These are phyloP conservation scores for Suillus cothurnatus DNA, from an alignment of 768 basidiomycete species.

Conservation along the genomic window DNA sequence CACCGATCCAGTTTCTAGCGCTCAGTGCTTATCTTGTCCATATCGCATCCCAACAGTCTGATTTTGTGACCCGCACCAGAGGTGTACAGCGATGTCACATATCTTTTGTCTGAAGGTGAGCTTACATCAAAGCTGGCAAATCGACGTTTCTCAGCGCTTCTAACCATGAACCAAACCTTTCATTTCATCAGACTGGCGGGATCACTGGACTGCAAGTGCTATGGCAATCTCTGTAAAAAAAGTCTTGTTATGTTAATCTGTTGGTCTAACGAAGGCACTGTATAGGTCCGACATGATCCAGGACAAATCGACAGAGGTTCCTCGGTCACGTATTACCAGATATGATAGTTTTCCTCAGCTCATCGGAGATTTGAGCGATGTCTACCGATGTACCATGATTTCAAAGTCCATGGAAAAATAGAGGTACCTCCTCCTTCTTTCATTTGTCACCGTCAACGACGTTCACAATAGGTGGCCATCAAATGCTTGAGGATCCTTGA, in stretches of 20 bases:
- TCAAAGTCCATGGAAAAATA: slow-evolving; percentile 6
- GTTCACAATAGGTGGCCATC: neutral
- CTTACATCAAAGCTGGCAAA: neutral
- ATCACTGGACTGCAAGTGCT: neutral
- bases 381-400: slow-evolving; percentile 5
- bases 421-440: neutral
- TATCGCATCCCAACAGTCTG: neutral
- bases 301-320: neutral
- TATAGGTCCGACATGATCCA: neutral
- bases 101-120: slow-evolving; percentile 3
- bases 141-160: neutral
- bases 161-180: neutral
- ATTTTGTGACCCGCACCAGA: neutral
- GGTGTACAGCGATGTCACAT: neutral
- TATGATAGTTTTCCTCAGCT: neutral
- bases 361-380: neutral
- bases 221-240: neutral
- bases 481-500: slow-evolving; percentile 2
- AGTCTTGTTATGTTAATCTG: neutral
- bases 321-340: neutral
- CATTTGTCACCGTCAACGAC: neutral
- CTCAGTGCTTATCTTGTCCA: neutral
- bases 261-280: neutral
- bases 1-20: neutral
- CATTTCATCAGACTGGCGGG: neutral